Percentiles rank a stretch among this genome's conserved stretches.
phyloP scores from a whole-genome alignment of 2,329 filamentous ascomycete species.

The Colletotrichum eremochloae region DNA sequence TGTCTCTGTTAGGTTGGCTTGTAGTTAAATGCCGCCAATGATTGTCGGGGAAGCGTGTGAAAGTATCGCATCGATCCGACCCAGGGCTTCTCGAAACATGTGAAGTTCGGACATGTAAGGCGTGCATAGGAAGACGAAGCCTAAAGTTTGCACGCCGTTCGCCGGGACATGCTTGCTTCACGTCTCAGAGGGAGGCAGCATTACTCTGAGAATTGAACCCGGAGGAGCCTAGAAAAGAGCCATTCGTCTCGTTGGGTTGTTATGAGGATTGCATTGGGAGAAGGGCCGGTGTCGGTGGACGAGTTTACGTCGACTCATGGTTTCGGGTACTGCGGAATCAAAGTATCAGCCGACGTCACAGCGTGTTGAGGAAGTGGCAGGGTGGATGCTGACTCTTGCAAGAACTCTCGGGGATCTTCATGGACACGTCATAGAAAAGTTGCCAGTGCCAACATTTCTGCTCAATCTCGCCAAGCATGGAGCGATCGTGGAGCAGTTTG shows the following conservation, averaged over 20 bases:
- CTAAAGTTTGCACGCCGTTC: neutral
- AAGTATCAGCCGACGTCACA: conserved; percentile 2
- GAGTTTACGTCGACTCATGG: neutral
- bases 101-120: neutral
- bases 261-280: neutral
- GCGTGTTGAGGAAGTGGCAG: neutral
- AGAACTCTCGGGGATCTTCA: neutral
- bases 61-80: neutral
- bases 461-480: neutral
- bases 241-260: neutral
- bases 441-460: neutral
- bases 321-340: conserved; percentile 7
- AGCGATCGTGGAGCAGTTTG: neutral
- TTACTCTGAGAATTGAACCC: neutral
- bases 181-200: neutral
- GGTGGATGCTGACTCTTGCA: conserved; percentile 8
- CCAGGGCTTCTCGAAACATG: neutral
- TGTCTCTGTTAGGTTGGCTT: neutral
- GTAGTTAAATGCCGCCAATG: neutral
- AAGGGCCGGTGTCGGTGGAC: neutral
- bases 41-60: no score
- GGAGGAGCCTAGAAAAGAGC: no score
- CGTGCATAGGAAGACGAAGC: neutral
- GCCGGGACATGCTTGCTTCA: neutral
- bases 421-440: no score